Evolutionary conservation across 768 basidiomycete genomes (phyloP).

Genomic region (Boletellus ananiceps): DNA sequence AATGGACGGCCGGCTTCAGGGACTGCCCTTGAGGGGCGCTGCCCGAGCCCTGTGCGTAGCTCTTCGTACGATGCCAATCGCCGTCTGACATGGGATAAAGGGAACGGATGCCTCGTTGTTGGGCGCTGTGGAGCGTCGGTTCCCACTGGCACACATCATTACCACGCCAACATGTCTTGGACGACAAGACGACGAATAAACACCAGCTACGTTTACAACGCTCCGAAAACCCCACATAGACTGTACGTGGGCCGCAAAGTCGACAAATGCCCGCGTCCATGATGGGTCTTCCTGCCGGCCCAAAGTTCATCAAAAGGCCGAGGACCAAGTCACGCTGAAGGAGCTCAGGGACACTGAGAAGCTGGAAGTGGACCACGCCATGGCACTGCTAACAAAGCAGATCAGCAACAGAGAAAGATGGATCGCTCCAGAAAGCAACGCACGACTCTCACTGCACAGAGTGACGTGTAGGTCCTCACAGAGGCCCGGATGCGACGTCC

Average conservation of each 20-base stretch:
- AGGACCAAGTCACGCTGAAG: conserved; percentile 44
- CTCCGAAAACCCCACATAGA: too few relatives aligned
- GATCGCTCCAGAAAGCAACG: conserved; percentile 47
- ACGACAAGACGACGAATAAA: too few relatives aligned
- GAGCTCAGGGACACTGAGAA: too few relatives aligned
- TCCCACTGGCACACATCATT: too few relatives aligned
- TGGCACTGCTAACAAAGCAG: conserved; percentile 44
- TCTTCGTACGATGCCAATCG: conserved; percentile 4
- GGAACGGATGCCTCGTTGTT: too few relatives aligned
- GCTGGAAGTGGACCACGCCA: conserved; percentile 3
- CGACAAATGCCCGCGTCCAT: too few relatives aligned
- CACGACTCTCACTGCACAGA: conserved; percentile 42
- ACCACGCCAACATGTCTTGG: too few relatives aligned
- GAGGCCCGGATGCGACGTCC: too few relatives aligned
- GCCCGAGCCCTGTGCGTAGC: conserved; percentile 11
- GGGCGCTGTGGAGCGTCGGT: too few relatives aligned
- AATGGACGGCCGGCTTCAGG: conserved; percentile 49
- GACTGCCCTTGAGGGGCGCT: conserved; percentile 7
- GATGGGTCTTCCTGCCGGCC: conserved; percentile 14
- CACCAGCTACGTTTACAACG: too few relatives aligned
- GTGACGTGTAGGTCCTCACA: too few relatives aligned
- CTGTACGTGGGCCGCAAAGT: too few relatives aligned
- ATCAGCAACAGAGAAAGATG: conserved; percentile 48
- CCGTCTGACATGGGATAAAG: conserved; percentile 13
- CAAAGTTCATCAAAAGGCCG: conserved; percentile 33